Evolutionary conservation across 192 early-diverging fungal species (phyloP), one percentile per base, ranked within the genome.

Genomic region (Geranomyces michiganensis): DNA sequence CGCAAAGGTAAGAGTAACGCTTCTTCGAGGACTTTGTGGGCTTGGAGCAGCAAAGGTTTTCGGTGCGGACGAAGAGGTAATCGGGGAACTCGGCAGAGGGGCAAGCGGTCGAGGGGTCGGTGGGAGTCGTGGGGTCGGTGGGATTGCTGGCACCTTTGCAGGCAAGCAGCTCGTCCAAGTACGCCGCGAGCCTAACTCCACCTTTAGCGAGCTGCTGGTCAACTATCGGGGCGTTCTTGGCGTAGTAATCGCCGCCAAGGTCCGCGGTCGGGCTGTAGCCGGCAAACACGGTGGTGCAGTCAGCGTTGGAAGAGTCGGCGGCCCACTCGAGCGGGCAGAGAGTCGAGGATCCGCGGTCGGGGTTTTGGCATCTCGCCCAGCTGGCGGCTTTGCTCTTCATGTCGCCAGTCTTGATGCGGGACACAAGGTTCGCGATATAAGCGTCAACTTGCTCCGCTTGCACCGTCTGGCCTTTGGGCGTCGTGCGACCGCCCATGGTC

Each of bases 191-290:
- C 58, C 81, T 67, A 32, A 74, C 70, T 1, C 75, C 81, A n/a
- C 45, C 81, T 62, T 77, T 76, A 48, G 75, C 81, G 17, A 82
- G 22, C 65, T 82, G 81, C 49, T 30, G 30, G 53, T 70, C 65
- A 59, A 76, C 68, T 14, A 72, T 45, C 27, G 72, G 48, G 44
- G 66, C 4, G 33, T 68, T 22, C 36, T 30, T 68, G 19, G 47
- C 26, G 71, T 76, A 78, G 71, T 81, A 81, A 1, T 46, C 59
- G 26, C 43, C 45, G 26, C 56, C 65, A 24, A 69, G 49, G 65
- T 71, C 67, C 29, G 62, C 56, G 41, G 53, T 21, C 17, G 59
- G 14, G 26, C 24, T 60, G 68, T 63, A 45, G 43, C 51, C 49
- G 19, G 15, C 59, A 70, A 74, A 81, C n/a, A 78, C 75, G 21